Evolutionary conservation across 371 early-diverging fungal species (phyloP).

Genomic region (Actinomortierella ambigua): DNA sequence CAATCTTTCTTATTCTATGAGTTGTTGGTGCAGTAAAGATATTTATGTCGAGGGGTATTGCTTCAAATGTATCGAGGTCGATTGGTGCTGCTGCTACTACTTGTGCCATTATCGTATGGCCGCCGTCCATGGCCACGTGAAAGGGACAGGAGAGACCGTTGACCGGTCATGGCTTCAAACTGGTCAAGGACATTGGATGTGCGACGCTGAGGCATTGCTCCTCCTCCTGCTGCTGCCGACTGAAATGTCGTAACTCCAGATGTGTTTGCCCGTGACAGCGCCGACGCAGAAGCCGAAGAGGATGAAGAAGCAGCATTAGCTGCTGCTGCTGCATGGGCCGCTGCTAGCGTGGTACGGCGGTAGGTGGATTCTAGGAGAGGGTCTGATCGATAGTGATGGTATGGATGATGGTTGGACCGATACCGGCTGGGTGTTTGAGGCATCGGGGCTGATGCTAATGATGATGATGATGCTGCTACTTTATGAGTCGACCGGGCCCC

Average conservation of each 20-base stretch:
- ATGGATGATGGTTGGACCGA: slow-evolving; percentile 2
- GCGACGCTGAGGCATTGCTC: not conserved
- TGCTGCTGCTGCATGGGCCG: slow-evolving; percentile 10
- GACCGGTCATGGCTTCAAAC: slow-evolving; percentile 17
- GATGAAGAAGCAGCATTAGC: not conserved
- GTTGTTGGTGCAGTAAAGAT: no score
- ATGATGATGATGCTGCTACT: not conserved
- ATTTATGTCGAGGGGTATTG: no score
- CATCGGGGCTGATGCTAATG: not conserved
- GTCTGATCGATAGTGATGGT: not conserved
- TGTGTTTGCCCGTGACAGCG: no score
- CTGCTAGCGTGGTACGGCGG: slow-evolving; percentile 5
- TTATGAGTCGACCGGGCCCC: not conserved
- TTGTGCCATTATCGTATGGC: slow-evolving; percentile 5
- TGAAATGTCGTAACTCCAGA: no score
- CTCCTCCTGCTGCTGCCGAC: slow-evolving; percentile 4
- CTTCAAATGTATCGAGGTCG: slow-evolving; percentile 24
- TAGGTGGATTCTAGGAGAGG: slow-evolving; percentile 3
- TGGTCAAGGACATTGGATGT: slow-evolving; percentile 23
- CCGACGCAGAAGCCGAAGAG: no score
- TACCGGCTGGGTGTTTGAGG: not conserved
- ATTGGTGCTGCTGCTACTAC: slow-evolving; percentile 14
- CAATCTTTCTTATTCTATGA: not conserved
- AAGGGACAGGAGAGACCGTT: slow-evolving; percentile 17
- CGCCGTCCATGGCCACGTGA: slow-evolving; percentile 18